Conservation (phyloP, 2,329 filamentous ascomycete genomes). For the Cercospora zeina region DNA sequence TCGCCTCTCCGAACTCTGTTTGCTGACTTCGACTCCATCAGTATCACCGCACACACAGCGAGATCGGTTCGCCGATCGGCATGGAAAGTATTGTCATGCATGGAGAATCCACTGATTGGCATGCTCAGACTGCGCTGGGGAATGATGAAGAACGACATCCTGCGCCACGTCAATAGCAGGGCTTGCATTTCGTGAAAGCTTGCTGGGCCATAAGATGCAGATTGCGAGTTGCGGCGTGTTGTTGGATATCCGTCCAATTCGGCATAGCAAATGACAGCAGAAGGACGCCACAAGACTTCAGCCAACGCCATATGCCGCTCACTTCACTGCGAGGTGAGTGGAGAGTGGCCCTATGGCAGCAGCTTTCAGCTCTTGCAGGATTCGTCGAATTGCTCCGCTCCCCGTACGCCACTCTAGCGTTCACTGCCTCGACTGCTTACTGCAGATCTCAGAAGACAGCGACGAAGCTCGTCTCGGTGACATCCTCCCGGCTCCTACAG, state of each 20-base stretch:
- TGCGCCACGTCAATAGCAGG: background rate
- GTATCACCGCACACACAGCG: background rate
- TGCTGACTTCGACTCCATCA: background rate
- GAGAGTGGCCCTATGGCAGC: background rate
- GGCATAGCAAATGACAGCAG: background rate
- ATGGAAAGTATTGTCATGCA: background rate
- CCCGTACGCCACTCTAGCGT: background rate
- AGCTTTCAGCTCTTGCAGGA: slow-evolving; percentile 3
- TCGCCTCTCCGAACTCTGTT: background rate
- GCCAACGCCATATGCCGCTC: background rate
- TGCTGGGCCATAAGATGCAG: background rate
- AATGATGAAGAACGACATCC: slow-evolving; percentile 1
- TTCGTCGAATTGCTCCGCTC: background rate
- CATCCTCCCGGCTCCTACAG: slow-evolving; percentile 4
- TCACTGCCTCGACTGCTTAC: background rate
- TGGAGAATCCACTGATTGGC: background rate
- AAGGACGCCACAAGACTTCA: background rate
- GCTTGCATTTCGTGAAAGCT: background rate
- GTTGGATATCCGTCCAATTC: background rate
- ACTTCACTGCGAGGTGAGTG: background rate
- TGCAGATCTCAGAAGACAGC: background rate
- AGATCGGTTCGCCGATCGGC: background rate
- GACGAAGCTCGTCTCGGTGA: background rate
- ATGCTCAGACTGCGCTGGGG: background rate
- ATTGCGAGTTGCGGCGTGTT: background rate